Evolutionary conservation across 208 protist genomes (phyloP).

Genomic region (Leishmania major): DNA sequence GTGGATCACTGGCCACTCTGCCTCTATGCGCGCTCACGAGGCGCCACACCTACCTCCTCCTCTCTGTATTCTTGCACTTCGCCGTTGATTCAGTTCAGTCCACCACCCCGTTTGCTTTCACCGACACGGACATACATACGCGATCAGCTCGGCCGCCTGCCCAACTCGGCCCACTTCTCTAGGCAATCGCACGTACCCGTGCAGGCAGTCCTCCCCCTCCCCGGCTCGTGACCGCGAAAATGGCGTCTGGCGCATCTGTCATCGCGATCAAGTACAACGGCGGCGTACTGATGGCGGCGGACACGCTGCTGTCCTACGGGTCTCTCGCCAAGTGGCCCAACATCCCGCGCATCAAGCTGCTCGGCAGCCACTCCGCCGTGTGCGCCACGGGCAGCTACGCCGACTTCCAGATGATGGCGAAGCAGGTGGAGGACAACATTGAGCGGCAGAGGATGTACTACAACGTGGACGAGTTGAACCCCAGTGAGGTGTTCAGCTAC

Average conservation of each 20-base stretch:
- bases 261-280: conserved; percentile 97
- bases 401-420: conserved; percentile 96
- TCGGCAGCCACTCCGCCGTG: conserved; percentile 90
- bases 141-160: not conserved
- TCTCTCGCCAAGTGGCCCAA: conserved; percentile 95
- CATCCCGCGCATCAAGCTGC: conserved; percentile 87
- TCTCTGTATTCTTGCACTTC: not conserved
- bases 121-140: not conserved
- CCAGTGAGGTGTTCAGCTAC: conserved; percentile 94
- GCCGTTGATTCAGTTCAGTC: not conserved
- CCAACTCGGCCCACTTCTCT: not conserved
- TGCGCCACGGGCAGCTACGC: conserved; percentile 96
- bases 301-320: conserved; percentile 98
- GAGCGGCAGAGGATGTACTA: conserved; percentile 78
- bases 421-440: conserved; percentile 77
- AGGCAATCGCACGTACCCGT: not conserved
- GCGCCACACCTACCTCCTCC: not conserved
- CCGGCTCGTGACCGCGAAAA: conserved; percentile 23
- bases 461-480: conserved; percentile 74
- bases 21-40: not conserved
- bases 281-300: conserved; percentile 95
- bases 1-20: not conserved
- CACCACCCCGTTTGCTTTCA: not conserved
- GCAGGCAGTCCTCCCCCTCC: not conserved
- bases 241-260: conserved; percentile 97